Evolutionary conservation across 2,329 filamentous ascomycete genomes (phyloP).

Genomic region (Exophiala aquamarina): DNA sequence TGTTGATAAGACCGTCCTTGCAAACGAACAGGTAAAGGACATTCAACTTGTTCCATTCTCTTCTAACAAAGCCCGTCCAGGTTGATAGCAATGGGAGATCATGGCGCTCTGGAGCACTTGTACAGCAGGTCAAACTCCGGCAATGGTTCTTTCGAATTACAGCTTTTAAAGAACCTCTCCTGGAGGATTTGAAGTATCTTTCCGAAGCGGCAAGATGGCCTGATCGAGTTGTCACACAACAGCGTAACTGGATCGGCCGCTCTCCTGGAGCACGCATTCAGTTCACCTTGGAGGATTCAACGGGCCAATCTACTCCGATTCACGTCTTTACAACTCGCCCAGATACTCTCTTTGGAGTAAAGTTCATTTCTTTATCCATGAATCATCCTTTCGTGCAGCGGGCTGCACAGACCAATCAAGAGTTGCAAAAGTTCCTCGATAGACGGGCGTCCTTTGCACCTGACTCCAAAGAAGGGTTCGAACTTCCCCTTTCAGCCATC

Average conservation of each 20-base stretch:
- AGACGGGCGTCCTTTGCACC: constrained; percentile 52
- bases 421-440: constrained; percentile 68
- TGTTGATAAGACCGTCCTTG: constrained; percentile 82
- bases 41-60: constrained; percentile 24
- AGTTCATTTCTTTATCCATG: constrained; percentile 77
- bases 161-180: constrained; percentile 69
- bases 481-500: constrained; percentile 61
- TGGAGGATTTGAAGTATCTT: constrained; percentile 69
- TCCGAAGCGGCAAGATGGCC: constrained; percentile 70
- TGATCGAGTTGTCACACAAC: constrained; percentile 77
- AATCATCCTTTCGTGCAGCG: constrained; percentile 67
- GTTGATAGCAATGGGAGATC: constrained; percentile 79
- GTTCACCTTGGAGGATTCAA: constrained; percentile 58
- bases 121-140: constrained; percentile 85
- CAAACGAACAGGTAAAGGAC: constrained; percentile 70
- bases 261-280: constrained; percentile 71
- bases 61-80: constrained; percentile 1
- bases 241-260: constrained; percentile 84
- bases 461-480: constrained; percentile 65
- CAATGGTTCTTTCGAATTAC: constrained; percentile 93
- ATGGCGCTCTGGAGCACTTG: constrained; percentile 84
- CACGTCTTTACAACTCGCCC: constrained; percentile 81
- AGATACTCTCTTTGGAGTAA: constrained; percentile 83
- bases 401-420: constrained; percentile 59
- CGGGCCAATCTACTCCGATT: constrained; percentile 29